These are phyloP conservation scores for Myxozyma melibiosi DNA, from an alignment of 805 yeast genomes.

Conservation along the genomic window DNA sequence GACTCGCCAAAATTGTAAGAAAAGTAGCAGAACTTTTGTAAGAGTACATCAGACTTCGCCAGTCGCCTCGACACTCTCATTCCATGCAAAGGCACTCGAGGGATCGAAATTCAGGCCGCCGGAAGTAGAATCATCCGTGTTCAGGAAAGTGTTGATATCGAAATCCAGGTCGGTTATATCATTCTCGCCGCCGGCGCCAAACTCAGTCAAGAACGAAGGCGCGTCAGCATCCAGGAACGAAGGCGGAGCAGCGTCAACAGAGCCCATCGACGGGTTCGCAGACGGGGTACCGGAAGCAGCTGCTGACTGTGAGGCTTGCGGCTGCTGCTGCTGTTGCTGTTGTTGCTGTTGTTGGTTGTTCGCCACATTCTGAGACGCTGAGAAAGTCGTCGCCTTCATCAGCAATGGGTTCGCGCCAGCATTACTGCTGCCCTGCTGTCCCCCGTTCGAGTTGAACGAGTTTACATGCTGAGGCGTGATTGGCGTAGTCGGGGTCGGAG, in stretches of 20 bases:
- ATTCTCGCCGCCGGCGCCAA: constrained; percentile 23
- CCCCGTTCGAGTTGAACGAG: constrained; percentile 18
- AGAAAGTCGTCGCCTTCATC: constrained; percentile 24
- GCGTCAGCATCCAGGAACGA: constrained; percentile 27
- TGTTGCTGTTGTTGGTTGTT: constrained; percentile 8
- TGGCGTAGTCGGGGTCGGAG: constrained; percentile 36
- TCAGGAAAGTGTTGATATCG: constrained; percentile 33
- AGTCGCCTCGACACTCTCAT: constrained; percentile 35
- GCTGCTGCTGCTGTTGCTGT: not conserved
- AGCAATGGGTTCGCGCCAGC: constrained; percentile 14
- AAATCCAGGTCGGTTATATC: constrained; percentile 31
- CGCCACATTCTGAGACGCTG: constrained; percentile 27
- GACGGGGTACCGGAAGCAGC: not conserved
- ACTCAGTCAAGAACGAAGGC: constrained; percentile 28
- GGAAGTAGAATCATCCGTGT: constrained; percentile 30
- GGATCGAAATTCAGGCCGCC: constrained; percentile 31
- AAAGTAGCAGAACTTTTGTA: constrained; percentile 1
- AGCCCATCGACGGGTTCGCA: not conserved
- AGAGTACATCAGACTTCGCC: constrained; percentile 28
- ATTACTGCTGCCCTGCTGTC: not conserved
- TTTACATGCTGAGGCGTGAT: constrained; percentile 34
- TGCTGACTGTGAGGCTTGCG: not conserved
- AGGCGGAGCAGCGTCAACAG: constrained; percentile 10
- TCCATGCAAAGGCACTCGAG: constrained; percentile 30
- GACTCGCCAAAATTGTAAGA: not conserved